Evolutionary conservation across 2,329 filamentous ascomycete species (phyloP).

Genomic region (Penicillium sp.): DNA sequence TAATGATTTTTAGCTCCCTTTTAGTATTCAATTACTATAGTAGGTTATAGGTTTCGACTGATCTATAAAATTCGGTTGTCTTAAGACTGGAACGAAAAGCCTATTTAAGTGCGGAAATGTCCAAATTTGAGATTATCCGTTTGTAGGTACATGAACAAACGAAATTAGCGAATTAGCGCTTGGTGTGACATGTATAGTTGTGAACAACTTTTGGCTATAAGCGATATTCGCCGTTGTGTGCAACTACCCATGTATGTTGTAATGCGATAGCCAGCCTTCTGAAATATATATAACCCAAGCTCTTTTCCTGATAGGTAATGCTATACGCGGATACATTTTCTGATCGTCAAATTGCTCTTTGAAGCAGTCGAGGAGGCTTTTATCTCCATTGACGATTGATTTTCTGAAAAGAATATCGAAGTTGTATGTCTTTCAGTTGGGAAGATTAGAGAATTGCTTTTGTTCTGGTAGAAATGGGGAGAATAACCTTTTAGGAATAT

Average conservation of each 20-base stretch:
- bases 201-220: background rate
- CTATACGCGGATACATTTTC: background rate
- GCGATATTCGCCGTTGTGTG: background rate
- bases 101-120: background rate
- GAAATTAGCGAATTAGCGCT: accelerated
- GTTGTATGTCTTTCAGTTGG: accelerated
- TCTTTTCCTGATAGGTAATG: background rate
- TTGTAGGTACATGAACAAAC: too few relatives aligned
- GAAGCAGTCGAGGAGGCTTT: background rate
- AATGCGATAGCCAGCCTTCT: background rate
- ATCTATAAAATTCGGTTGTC: background rate
- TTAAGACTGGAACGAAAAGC: background rate
- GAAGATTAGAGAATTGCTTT: too few relatives aligned
- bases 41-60: too few relatives aligned
- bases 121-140: too few relatives aligned
- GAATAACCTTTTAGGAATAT: background rate
- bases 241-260: too few relatives aligned
- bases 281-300: background rate
- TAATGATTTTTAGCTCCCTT: accelerated
- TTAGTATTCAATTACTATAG: background rate
- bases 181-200: background rate
- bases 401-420: background rate
- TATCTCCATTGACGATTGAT: too few relatives aligned
- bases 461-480: background rate
- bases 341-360: too few relatives aligned